Percentiles rank a stretch among this genome's conserved stretches.
Evolutionary conservation across 164 flowering plant genomes (phyloP).

Genomic region (Tetracentron sinense): DNA sequence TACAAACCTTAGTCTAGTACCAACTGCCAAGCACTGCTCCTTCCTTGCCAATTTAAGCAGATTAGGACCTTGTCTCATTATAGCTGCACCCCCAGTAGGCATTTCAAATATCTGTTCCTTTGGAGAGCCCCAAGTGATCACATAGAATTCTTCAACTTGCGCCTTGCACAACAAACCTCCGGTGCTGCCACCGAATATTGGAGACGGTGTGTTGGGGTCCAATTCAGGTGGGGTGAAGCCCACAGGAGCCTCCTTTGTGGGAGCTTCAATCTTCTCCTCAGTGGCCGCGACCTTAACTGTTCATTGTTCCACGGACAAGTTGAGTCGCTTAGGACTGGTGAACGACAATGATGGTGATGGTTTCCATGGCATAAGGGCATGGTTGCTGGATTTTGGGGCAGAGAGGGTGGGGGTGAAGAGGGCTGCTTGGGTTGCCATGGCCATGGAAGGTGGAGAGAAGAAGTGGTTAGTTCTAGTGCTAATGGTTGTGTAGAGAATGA

Average conservation of each 20-base stretch:
- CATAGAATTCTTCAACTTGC: constrained; percentile 86
- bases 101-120: constrained; percentile 89
- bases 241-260: constrained; percentile 43
- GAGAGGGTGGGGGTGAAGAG: constrained; percentile 61
- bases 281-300: constrained; percentile 36
- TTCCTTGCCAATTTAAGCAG: constrained; percentile 85
- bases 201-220: constrained; percentile 88
- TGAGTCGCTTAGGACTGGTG: constrained; percentile 29
- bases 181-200: constrained; percentile 89
- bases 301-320: constrained; percentile 21
- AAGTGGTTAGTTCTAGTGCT: neutral
- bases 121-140: constrained; percentile 87
- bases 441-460: constrained; percentile 28
- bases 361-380: constrained; percentile 41
- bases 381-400: constrained; percentile 34
- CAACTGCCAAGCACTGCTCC: constrained; percentile 96
- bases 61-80: constrained; percentile 84
- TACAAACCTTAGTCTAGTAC: constrained; percentile 90
- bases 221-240: constrained; percentile 85
- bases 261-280: constrained; percentile 30
- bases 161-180: constrained; percentile 82
- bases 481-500: constrained; percentile 5
- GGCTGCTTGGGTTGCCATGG: constrained; percentile 80
- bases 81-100: constrained; percentile 96
- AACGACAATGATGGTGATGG: constrained; percentile 35